These are phyloP conservation scores for Kodamaea nitidulidarum DNA, from an alignment of 805 yeast genomes.

Conservation along the genomic window DNA sequence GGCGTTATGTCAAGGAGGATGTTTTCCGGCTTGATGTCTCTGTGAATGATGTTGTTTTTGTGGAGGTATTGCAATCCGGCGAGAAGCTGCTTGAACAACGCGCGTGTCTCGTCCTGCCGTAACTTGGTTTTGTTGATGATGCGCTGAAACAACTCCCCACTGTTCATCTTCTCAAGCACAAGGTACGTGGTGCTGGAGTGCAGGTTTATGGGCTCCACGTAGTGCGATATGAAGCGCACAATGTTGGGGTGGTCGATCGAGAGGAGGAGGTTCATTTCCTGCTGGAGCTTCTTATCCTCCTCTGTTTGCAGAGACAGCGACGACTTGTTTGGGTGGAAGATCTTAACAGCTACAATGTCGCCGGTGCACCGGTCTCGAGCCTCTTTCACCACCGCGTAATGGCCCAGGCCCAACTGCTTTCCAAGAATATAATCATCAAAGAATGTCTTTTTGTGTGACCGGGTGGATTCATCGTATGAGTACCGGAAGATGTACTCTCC, in stretches of 20 bases:
- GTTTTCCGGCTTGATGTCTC: constrained; percentile 46
- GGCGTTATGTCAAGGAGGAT: constrained; percentile 48
- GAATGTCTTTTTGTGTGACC: constrained; percentile 34
- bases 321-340: constrained; percentile 54
- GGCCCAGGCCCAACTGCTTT: constrained; percentile 66
- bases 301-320: constrained; percentile 17
- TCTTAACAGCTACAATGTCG: constrained; percentile 65
- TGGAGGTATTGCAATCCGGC: constrained; percentile 38
- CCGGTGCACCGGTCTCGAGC: constrained; percentile 58
- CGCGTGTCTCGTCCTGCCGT: constrained; percentile 58
- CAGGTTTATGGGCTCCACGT: constrained; percentile 50
- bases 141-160: constrained; percentile 73
- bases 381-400: constrained; percentile 77
- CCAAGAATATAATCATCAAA: constrained; percentile 57
- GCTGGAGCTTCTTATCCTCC: constrained; percentile 43
- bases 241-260: constrained; percentile 67
- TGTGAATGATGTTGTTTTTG: constrained; percentile 38
- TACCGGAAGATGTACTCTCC: constrained; percentile 50
- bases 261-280: constrained; percentile 64
- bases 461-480: constrained; percentile 20
- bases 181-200: constrained; percentile 52
- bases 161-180: constrained; percentile 68
- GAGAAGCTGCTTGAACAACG: constrained; percentile 48
- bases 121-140: constrained; percentile 61
- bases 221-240: constrained; percentile 58